phyloP scores from a whole-genome alignment of 805 yeast species.

The Candida silvicultrix region DNA sequence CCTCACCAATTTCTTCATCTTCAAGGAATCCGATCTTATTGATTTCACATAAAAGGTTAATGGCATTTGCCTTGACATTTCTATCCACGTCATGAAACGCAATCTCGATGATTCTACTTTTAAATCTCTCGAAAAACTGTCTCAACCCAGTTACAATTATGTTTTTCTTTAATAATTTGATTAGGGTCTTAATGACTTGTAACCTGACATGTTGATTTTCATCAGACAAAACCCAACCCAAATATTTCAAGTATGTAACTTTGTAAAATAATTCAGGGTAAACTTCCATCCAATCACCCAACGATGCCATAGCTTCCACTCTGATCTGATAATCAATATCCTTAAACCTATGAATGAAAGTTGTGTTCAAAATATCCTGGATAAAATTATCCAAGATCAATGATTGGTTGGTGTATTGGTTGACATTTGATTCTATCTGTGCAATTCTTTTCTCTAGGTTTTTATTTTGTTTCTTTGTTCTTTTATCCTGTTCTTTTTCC shows the following conservation, averaged over 20 bases:
- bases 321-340: slow-evolving; percentile 73
- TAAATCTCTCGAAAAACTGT: slow-evolving; percentile 74
- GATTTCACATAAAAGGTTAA: slow-evolving; percentile 48
- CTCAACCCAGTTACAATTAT: slow-evolving; percentile 56
- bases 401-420: slow-evolving; percentile 39
- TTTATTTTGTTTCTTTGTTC: slow-evolving; percentile 26
- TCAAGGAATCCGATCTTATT: slow-evolving; percentile 57
- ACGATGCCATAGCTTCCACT: slow-evolving; percentile 53
- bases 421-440: slow-evolving; percentile 37
- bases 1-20: slow-evolving; percentile 42
- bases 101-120: slow-evolving; percentile 58
- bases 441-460: slow-evolving; percentile 36
- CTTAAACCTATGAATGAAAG: slow-evolving; percentile 71
- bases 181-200: slow-evolving; percentile 54
- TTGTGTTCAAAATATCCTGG: slow-evolving; percentile 58
- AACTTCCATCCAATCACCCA: slow-evolving; percentile 67
- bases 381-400: slow-evolving; percentile 49
- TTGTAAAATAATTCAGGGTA: slow-evolving; percentile 69
- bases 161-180: slow-evolving; percentile 39
- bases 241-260: slow-evolving; percentile 63
- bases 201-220: slow-evolving; percentile 50
- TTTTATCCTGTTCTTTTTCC: slow-evolving; percentile 21
- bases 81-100: slow-evolving; percentile 48
- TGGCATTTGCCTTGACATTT: slow-evolving; percentile 45
- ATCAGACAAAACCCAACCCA: slow-evolving; percentile 86